Evolutionary conservation across 2,329 filamentous ascomycete genomes (phyloP).

Genomic region (Aspergillus aculeatinus): DNA sequence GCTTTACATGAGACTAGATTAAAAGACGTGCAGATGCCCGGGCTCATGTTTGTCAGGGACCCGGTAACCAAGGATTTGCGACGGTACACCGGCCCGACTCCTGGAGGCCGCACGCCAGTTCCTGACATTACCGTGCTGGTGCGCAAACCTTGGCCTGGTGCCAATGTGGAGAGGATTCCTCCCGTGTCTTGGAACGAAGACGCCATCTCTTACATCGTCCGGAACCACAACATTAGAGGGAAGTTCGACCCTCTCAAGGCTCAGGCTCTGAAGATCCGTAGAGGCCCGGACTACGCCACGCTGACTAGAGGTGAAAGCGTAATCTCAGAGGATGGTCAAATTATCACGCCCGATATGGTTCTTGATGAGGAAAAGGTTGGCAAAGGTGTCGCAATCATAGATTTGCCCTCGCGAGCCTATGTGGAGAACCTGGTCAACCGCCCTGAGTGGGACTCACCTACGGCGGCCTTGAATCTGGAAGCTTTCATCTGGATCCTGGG

Average conservation of each 20-base stretch:
- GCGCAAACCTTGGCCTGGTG: slow-evolving; percentile 75
- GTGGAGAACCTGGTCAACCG: slow-evolving; percentile 67
- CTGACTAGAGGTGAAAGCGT: slow-evolving; percentile 67
- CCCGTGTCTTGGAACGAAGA: slow-evolving; percentile 63
- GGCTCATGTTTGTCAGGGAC: slow-evolving; percentile 68
- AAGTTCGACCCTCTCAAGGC: slow-evolving; percentile 73
- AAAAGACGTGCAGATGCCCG: slow-evolving; percentile 64
- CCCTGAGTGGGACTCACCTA: slow-evolving; percentile 66
- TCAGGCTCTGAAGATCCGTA: slow-evolving; percentile 61
- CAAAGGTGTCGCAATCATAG: slow-evolving; percentile 73
- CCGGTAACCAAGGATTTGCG: slow-evolving; percentile 62
- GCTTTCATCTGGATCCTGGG: slow-evolving; percentile 82
- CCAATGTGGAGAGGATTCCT: slow-evolving; percentile 64
- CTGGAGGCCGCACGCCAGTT: slow-evolving; percentile 50
- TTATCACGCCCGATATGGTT: slow-evolving; percentile 84
- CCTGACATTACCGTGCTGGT: slow-evolving; percentile 71
- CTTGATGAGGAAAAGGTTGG: slow-evolving; percentile 67
- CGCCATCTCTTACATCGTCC: slow-evolving; percentile 83
- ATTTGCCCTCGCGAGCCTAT: slow-evolving; percentile 71
- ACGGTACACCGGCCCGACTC: slow-evolving; percentile 67
- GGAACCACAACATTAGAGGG: slow-evolving; percentile 71
- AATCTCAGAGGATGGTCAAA: slow-evolving; percentile 61
- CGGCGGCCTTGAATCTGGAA: slow-evolving; percentile 66
- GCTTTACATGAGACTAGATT: slow-evolving; percentile 66
- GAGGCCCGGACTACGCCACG: slow-evolving; percentile 57